Evolutionary conservation across 192 early-diverging fungal genomes (phyloP).

Genomic region (Gonapodya sp.): DNA sequence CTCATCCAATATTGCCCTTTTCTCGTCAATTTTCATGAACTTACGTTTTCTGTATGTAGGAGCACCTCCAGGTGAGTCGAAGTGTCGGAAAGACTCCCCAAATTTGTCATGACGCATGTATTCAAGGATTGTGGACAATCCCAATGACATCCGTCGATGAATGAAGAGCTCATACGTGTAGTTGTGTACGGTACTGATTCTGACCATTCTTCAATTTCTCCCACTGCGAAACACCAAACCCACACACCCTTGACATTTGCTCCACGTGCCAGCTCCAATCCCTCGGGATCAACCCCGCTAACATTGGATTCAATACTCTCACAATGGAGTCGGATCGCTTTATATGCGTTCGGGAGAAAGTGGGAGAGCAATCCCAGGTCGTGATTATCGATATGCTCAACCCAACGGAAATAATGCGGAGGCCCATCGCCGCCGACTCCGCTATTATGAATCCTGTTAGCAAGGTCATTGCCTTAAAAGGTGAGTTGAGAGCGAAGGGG

Average conservation of each 20-base stretch:
- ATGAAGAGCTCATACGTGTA: neutral
- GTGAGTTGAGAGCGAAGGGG: too few species aligned
- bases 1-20: too few species aligned
- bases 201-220: neutral
- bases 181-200: neutral
- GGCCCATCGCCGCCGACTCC: slow-evolving; percentile 94
- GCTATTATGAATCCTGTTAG: slow-evolving; percentile 95
- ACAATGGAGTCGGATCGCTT: slow-evolving; percentile 98
- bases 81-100: neutral
- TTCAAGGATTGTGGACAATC: too few species aligned
- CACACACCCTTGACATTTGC: slow-evolving; percentile 2
- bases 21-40: too few species aligned
- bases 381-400: slow-evolving; percentile 92
- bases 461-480: slow-evolving; percentile 93
- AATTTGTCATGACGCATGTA: too few species aligned
- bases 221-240: neutral
- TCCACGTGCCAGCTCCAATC: slow-evolving; percentile 60
- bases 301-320: slow-evolving; percentile 93
- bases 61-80: slow-evolving; percentile 80
- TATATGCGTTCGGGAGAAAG: slow-evolving; percentile 92
- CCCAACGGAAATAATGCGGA: slow-evolving; percentile 65
- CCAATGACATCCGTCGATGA: neutral
- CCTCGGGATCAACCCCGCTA: slow-evolving; percentile 80
- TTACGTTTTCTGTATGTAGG: too few species aligned
- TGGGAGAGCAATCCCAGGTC: slow-evolving; percentile 76